Evolutionary conservation across 1,284 basidiomycete genomes (phyloP).

Genomic region (Cryptococcus sp.): DNA sequence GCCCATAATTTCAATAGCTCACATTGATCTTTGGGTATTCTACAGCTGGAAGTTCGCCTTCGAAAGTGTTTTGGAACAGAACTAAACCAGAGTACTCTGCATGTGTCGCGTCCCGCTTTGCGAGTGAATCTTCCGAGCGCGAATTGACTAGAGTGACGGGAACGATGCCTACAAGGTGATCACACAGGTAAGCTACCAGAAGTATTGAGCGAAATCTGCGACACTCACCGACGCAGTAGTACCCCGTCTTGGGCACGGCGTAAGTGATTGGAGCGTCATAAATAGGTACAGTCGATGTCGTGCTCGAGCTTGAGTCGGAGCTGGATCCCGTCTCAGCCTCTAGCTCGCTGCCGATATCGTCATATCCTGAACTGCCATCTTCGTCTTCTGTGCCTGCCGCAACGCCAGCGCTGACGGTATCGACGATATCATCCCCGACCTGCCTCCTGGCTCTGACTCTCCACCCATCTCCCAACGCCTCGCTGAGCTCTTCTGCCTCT

Average conservation of each 20-base stretch:
- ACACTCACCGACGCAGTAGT: constrained; percentile 85
- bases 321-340: not conserved
- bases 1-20: constrained; percentile 45
- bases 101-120: constrained; percentile 58
- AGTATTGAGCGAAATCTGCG: not conserved
- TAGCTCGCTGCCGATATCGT: constrained; percentile 4
- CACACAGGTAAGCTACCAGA: not conserved
- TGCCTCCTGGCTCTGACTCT: constrained; percentile 11
- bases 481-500: constrained; percentile 6
- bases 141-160: constrained; percentile 68
- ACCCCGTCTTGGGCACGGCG: constrained; percentile 81
- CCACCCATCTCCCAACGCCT: constrained; percentile 7
- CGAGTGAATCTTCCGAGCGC: constrained; percentile 17
- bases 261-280: constrained; percentile 62
- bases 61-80: constrained; percentile 83
- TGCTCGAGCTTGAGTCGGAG: constrained; percentile 1
- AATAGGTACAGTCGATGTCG: constrained; percentile 17
- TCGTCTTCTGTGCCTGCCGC: not conserved
- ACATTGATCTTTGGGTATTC: constrained; percentile 99
- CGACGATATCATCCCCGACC: constrained; percentile 17
- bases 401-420: constrained; percentile 2
- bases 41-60: constrained; percentile 83
- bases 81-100: constrained; percentile 80
- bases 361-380: constrained; percentile 1
- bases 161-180: constrained; percentile 64